Evolutionary conservation across 202 grass and related monocot species (phyloP), one percentile per base, ranked within the genome.

Genomic region (Carex sylvatica): DNA sequence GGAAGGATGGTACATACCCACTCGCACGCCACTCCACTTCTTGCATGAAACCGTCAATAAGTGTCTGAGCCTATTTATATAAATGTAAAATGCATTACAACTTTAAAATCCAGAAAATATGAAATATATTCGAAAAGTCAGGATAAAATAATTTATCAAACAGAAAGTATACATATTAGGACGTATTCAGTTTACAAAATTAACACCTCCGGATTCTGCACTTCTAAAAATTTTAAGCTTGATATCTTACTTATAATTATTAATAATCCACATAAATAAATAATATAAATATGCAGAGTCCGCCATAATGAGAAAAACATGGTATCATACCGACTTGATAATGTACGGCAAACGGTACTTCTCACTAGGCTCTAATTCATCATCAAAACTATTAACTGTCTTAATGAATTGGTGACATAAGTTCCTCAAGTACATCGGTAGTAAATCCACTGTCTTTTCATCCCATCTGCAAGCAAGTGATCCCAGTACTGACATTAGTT

Each of bases 271-370:
- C 4, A 5, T 5, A 35, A 35, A 35, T 35, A 35, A 35, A 35
- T 35, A 35, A 35, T 35, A 4, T 3, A 35, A 35, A 35, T 35
- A 35, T 35, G 4, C 4, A 35, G 4, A 35, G 33, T 35, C 0
- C 4, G 4, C 31, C 31, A 33, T 33, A 5, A 35, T 35, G 2
- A 5, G 33, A 35, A 35, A 35, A 35, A 35, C 33, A 35, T 42
- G 0, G 4, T 42, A 42, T 42, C 86, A 85, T 65, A 91, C 89
- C 46, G 67, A 61, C 19, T 69, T 31, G 3, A 74, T 61, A 15
- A 79, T 11, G 42, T 85, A 88, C 18, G 83, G 74, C 18, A 84
- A 19, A 16, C 75, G 86, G 55, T 75, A 88, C 82, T 88, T 88
- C 47, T 88, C 83, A 5, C 81, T 18, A 16, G 59, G 83, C 28